Base-by-base conservation (phyloP, 2,329 filamentous ascomycete genomes). In the Stagonosporopsis cucurbitacearum region DNA sequence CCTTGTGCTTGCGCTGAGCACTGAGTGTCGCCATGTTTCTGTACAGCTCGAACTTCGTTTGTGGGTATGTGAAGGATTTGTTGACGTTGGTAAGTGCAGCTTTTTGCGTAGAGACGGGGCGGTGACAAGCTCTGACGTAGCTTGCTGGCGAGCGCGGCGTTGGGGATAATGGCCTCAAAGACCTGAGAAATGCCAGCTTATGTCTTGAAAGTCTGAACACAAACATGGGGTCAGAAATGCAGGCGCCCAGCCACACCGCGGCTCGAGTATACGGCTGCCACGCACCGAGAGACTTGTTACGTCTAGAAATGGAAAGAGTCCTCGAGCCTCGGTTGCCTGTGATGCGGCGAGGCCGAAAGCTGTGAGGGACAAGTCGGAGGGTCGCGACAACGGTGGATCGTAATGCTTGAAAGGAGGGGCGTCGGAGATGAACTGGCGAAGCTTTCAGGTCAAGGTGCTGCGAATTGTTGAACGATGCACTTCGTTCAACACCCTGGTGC, bases 1-100 rank as follows among this genome's bases (percentile, higher is more conserved):
- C 91, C 83, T 92, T 96, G 85, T 96, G 92, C 79, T 89, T 92
- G 80, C 86, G 90, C 59, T 81, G 79, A 52, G 82, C 73, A 57
- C 77, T 76, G 40, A 83, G 73, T 22, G 77, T 78, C 49, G 81
- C 78, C 81, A 83, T 83, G 62, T 57, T 72, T 59, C 60, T 67
- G 26, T 40, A 55, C 35, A 42, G 51, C 15, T 37, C 32, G 23
- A 44, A 15, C 54, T 42, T 61, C 36, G 12, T 25, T 50, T 44
- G 44, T 8, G 40, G 40, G 23, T 32, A 28, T 46, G 20, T 39
- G 39, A 12, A 54, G 51, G 40, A 46, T 12, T 44, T 48, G 39
- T 52, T 48, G 58, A 56, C 30, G 57, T 41, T 55, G 8, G 50
- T 45, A 20, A 52, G 55, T 35, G 49, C 3, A 15, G 30, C 26